A percentile compares a stretch with the other conserved stretches of the same genome.
Conservation (phyloP, 2,329 filamentous ascomycete genomes). For the Ambrosiella beaveri region DNA sequence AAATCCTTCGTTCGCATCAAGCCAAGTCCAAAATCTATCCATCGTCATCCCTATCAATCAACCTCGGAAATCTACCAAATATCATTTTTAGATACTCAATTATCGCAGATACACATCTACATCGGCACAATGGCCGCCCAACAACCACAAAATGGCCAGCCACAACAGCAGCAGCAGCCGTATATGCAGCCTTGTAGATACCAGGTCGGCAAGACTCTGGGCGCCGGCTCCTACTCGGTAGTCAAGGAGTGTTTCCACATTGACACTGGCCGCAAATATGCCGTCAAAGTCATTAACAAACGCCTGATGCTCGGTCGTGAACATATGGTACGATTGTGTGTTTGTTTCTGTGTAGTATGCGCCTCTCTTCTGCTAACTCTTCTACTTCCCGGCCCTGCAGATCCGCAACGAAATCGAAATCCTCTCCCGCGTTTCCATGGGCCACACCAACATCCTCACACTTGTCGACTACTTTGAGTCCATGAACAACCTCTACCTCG, state of each 20-base stretch:
- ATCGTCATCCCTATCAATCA: background rate
- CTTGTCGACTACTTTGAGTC: conserved; percentile 99
- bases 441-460: conserved; percentile 93
- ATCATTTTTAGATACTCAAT: background rate
- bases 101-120: background rate
- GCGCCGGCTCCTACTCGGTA: conserved; percentile 91
- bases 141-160: background rate
- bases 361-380: background rate
- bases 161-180: conserved; percentile 20
- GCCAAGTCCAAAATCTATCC: background rate
- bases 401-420: conserved; percentile 97
- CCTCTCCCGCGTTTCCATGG: conserved; percentile 95
- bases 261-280: conserved; percentile 93
- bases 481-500: conserved; percentile 97
- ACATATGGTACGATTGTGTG: conserved; percentile 59
- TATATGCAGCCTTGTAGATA: conserved; percentile 91
- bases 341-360: background rate
- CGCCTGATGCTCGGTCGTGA: conserved; percentile 90
- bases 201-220: conserved; percentile 95
- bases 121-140: background rate
- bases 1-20: background rate
- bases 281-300: conserved; percentile 98
- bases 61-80: background rate
- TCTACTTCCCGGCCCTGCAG: conserved; percentile 25
- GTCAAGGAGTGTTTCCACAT: conserved; percentile 99